Evolutionary conservation across 768 basidiomycete species (phyloP).

Genomic region (Sistotremastrum suecicum): DNA sequence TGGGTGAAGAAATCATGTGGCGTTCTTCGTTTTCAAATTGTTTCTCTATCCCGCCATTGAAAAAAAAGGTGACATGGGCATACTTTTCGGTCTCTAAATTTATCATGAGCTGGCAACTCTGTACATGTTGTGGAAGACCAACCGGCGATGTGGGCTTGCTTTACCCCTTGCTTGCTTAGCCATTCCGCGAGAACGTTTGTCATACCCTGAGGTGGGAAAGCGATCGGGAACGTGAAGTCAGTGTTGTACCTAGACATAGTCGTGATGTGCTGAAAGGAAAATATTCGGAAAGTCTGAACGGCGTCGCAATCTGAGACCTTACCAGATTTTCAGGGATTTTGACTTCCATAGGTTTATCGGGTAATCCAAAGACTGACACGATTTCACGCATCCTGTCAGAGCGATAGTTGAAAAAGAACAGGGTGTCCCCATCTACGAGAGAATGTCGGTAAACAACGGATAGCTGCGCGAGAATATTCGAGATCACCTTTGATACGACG

Average conservation of each 20-base stretch:
- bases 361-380: conserved; percentile 61
- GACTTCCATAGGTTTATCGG: conserved; percentile 76
- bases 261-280: conserved; percentile 48
- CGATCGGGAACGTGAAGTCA: conserved; percentile 78
- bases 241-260: conserved; percentile 92
- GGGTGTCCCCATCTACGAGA: conserved; percentile 58
- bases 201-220: conserved; percentile 92
- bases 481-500: conserved; percentile 66
- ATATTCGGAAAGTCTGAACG: background rate
- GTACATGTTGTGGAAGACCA: conserved; percentile 6
- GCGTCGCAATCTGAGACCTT: conserved; percentile 12
- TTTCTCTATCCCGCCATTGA: conserved; percentile 93
- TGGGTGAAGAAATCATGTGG: conserved; percentile 82
- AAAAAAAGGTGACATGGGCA: conserved; percentile 96
- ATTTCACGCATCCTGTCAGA: conserved; percentile 95
- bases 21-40: conserved; percentile 76
- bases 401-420: conserved; percentile 97
- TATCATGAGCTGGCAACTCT: background rate
- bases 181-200: conserved; percentile 91
- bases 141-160: conserved; percentile 85
- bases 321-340: conserved; percentile 71
- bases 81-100: conserved; percentile 86
- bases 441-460: background rate
- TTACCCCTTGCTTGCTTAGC: conserved; percentile 63
- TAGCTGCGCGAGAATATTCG: background rate